Percentiles rank a stretch among this genome's conserved stretches.
Conservation (phyloP, 176 grass and related monocot species). For the Oryza nivara region DNA sequence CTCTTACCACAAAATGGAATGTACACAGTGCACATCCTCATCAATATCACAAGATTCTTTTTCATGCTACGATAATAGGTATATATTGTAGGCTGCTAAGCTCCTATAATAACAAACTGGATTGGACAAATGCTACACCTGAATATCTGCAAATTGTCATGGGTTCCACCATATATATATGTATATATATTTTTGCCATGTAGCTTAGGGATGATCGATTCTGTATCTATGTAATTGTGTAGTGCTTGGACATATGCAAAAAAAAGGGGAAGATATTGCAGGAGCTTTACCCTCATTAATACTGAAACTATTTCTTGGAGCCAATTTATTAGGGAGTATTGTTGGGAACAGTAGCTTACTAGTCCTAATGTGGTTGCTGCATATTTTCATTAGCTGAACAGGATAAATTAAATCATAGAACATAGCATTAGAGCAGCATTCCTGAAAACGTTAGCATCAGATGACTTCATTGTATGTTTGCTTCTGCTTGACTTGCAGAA, state of each 20-base stretch:
- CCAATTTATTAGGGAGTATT: neutral
- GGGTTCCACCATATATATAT: too few relatives aligned
- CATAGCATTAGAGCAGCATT: neutral
- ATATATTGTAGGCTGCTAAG: neutral
- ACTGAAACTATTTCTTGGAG: slow-evolving; percentile 1
- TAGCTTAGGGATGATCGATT: neutral
- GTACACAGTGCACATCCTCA: too few relatives aligned
- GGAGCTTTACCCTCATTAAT: neutral
- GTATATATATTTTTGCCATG: neutral
- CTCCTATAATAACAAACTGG: neutral
- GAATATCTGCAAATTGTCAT: slow-evolving; percentile 5
- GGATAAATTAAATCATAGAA: neutral
- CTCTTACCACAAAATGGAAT: neutral
- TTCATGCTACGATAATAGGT: too few relatives aligned
- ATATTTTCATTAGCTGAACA: neutral
- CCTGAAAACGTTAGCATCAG: neutral
- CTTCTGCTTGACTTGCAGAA: slow-evolving; percentile 56
- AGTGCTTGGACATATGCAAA: slow-evolving; percentile 1
- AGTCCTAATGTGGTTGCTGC: neutral
- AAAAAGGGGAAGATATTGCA: neutral
- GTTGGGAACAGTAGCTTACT: slow-evolving; percentile 1
- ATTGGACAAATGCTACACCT: neutral
- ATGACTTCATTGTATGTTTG: slow-evolving; percentile 23
- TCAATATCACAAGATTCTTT: too few relatives aligned
- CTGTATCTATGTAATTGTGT: neutral